phyloP scores from a whole-genome alignment of 1,284 basidiomycete species.

The Cerioporus squamosus region DNA sequence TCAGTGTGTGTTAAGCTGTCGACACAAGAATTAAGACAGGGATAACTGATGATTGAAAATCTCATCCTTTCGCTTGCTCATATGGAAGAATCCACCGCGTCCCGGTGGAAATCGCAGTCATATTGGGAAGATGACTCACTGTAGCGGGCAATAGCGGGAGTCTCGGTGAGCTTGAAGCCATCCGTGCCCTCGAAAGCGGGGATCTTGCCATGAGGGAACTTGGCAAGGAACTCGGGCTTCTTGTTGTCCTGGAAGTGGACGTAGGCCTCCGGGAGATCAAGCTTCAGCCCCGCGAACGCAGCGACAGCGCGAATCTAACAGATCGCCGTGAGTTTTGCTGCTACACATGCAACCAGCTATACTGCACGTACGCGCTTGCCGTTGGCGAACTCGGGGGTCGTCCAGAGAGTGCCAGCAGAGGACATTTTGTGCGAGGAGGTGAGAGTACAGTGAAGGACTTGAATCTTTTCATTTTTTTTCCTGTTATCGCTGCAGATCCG shows the following conservation, averaged over 20 bases:
- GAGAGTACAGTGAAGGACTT: conserved; percentile 10
- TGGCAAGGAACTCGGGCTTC: conserved; percentile 74
- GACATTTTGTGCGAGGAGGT: conserved; percentile 47
- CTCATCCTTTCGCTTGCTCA: conserved; percentile 39
- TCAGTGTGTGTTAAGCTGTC: conserved; percentile 41
- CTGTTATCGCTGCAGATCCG: conserved; percentile 9
- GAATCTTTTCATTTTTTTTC: conserved; percentile 12
- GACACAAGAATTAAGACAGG: conserved; percentile 62
- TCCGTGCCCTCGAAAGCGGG: conserved; percentile 82
- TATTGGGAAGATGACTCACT: conserved; percentile 56
- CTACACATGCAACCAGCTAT: neutral
- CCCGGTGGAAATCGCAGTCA: conserved; percentile 25
- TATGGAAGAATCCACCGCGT: neutral
- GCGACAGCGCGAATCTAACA: conserved; percentile 74
- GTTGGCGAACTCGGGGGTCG: conserved; percentile 42
- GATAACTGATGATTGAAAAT: conserved; percentile 54
- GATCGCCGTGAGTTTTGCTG: conserved; percentile 2
- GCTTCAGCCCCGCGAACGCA: conserved; percentile 69
- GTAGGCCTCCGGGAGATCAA: conserved; percentile 64
- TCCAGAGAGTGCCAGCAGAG: conserved; percentile 66
- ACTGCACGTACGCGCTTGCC: conserved; percentile 52
- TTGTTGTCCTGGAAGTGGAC: conserved; percentile 79
- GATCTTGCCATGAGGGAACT: conserved; percentile 86
- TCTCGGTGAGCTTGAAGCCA: conserved; percentile 84
- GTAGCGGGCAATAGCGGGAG: conserved; percentile 84